Percentiles rank a stretch among this genome's conserved stretches.
phyloP scores from a whole-genome alignment of 1,284 basidiomycete species.

The Puccinia triticina region DNA sequence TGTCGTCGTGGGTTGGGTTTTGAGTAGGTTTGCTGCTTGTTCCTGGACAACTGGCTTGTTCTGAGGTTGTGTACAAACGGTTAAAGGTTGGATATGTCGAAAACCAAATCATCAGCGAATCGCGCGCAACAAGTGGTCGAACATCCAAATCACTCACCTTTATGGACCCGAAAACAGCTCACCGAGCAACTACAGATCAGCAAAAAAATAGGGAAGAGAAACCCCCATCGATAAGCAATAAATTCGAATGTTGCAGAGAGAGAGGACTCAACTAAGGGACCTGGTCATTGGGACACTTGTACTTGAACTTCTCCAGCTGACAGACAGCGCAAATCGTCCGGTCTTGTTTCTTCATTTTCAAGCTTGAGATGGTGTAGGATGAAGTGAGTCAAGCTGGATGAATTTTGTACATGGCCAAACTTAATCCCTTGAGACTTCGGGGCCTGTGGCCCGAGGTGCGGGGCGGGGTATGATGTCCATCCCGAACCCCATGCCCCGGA shows the following conservation, averaged over 20 bases:
- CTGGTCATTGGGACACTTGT: constrained; percentile 36
- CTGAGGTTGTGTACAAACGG: background rate
- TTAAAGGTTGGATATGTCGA: background rate
- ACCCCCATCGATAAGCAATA: background rate
- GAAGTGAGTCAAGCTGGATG: no score
- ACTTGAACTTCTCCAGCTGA: constrained; percentile 15
- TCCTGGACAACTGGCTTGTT: constrained; percentile 35
- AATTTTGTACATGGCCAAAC: no score
- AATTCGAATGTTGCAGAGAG: background rate
- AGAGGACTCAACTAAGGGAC: constrained; percentile 38
- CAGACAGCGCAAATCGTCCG: constrained; percentile 4
- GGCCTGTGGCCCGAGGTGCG: no score
- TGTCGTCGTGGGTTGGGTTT: background rate
- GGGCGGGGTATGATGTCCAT: no score
- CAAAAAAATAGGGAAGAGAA: background rate
- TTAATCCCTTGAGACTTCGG: no score
- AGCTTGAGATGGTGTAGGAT: no score
- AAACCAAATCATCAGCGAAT: background rate
- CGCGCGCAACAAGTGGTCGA: background rate
- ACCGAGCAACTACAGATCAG: constrained; percentile 40
- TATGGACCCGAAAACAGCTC: constrained; percentile 24
- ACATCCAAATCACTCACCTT: background rate
- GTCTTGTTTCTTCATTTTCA: constrained; percentile 14
- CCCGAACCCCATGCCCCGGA: no score
- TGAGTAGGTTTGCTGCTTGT: background rate